Conservation (phyloP, 495 filamentous ascomycete genomes). For the Aspergillus cavernicola region DNA sequence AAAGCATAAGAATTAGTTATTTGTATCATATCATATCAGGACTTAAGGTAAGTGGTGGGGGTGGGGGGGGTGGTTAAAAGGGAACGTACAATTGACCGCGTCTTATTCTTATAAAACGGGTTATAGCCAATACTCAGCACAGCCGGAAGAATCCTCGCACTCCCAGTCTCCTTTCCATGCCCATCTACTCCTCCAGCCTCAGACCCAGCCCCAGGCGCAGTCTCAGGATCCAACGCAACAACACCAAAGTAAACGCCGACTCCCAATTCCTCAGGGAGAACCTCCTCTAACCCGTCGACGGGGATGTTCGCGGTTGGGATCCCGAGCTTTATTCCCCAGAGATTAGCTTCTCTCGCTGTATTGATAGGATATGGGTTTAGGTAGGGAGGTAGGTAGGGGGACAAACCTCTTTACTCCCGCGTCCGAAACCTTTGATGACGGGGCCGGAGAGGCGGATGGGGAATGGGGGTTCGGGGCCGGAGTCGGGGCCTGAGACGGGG, state of each 20-base stretch:
- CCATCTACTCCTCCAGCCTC: neutral
- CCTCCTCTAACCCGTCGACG: slow-evolving; percentile 68
- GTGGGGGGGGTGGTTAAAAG: neutral
- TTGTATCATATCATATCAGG: neutral
- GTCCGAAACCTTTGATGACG: slow-evolving; percentile 90
- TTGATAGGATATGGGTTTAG: neutral
- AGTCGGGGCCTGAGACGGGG: slow-evolving; percentile 61
- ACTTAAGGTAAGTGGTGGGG: neutral
- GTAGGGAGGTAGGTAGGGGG: neutral
- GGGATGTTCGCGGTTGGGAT: slow-evolving; percentile 98
- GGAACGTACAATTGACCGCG: slow-evolving; percentile 58
- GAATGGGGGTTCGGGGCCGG: slow-evolving; percentile 71
- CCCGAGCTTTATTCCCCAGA: slow-evolving; percentile 56
- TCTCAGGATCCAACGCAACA: slow-evolving; percentile 55
- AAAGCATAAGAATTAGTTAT: neutral
- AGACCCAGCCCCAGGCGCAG: neutral
- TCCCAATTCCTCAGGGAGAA: slow-evolving; percentile 52
- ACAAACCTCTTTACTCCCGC: slow-evolving; percentile 78
- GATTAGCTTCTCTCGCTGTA: neutral
- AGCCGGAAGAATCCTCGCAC: slow-evolving; percentile 68
- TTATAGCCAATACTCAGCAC: slow-evolving; percentile 97
- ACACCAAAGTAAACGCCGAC: slow-evolving; percentile 93
- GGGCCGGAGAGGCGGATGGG: slow-evolving; percentile 76
- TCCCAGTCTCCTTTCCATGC: neutral
- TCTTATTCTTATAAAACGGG: slow-evolving; percentile 85